Evolutionary conservation across 2,329 filamentous ascomycete species (phyloP), one percentile per base, ranked within the genome.

Genomic region (Botryotinia convoluta): DNA sequence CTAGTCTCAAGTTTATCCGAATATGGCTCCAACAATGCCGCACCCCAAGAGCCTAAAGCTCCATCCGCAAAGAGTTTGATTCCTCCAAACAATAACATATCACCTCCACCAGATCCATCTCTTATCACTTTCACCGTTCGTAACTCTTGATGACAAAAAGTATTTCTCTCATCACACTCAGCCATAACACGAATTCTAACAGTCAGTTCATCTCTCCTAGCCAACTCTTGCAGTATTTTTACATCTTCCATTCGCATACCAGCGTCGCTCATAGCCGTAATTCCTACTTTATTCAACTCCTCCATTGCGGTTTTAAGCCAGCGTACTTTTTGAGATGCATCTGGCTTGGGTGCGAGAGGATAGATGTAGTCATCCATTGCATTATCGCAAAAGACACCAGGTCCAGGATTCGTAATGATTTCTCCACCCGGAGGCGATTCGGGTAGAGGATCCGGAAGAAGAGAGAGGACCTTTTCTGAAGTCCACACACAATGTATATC

Each of bases 1-100:
- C 85, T 87, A 0, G 86, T 88, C 73, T 86, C 86, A 2, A 87
- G 85, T 29, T 88, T 88, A 79, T 93, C 91, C 39, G 84, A 84
- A 81, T 93, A 93, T 0, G 91, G 91, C 16, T 91, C 89, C n/a
- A 93, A 84, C 84, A 93, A 86, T 62, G 91, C 91, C 73, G 89
- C 91, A 42, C 91, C 91, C 90, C 91, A 92, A 79, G 88, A 91
- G 9, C 91, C 91, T 1, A 93, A 84, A 3, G 91, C 91, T 35
- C 91, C 91, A 77, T 93, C 90, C 14, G 87, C 90, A 79, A 92
- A 93, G 7, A 93, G 82, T 81, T 93, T 93, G 64, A 92, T 89
- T 69, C 90, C 91, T 69, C 85, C 85, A 8, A 92, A 84, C 35
- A 84, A 84, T 69, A 92, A 83, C 57, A 73, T 79, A 60, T 75